These are phyloP conservation scores for Candida suzukii DNA, from an alignment of 805 yeast species.

Conservation along the genomic window DNA sequence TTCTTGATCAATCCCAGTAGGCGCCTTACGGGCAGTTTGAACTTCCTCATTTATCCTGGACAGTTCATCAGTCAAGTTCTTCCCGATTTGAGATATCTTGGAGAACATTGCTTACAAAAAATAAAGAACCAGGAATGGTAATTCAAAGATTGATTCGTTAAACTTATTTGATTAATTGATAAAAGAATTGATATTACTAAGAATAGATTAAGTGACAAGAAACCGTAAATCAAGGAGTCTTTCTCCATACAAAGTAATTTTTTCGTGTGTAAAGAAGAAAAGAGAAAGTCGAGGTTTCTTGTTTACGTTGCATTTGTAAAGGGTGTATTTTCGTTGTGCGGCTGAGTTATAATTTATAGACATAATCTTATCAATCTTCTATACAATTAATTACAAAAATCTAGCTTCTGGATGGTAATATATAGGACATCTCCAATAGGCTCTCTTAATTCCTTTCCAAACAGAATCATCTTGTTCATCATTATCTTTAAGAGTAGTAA, in stretches of 20 bases:
- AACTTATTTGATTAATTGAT: too few relatives aligned
- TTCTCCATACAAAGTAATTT: too few relatives aligned
- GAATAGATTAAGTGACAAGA: too few relatives aligned
- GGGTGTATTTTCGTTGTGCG: too few relatives aligned
- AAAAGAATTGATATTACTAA: too few relatives aligned
- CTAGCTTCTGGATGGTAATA: constrained; percentile 61
- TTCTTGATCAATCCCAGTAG: constrained; percentile 14
- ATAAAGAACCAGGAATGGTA: not conserved
- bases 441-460: constrained; percentile 56
- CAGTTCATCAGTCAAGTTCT: constrained; percentile 57
- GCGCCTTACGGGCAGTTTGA: constrained; percentile 10
- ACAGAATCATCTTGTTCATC: constrained; percentile 35
- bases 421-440: constrained; percentile 64
- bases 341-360: too few relatives aligned
- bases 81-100: constrained; percentile 53
- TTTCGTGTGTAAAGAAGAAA: too few relatives aligned
- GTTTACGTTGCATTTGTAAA: too few relatives aligned
- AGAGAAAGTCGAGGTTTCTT: too few relatives aligned
- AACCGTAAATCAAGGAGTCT: too few relatives aligned
- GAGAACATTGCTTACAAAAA: constrained; percentile 37
- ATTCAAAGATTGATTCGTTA: not conserved
- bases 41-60: constrained; percentile 26
- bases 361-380: not conserved
- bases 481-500: constrained; percentile 25
- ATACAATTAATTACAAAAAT: constrained; percentile 21